Evolutionary conservation across 345 rosid genomes (phyloP).

Genomic region (Heritiera littoralis): DNA sequence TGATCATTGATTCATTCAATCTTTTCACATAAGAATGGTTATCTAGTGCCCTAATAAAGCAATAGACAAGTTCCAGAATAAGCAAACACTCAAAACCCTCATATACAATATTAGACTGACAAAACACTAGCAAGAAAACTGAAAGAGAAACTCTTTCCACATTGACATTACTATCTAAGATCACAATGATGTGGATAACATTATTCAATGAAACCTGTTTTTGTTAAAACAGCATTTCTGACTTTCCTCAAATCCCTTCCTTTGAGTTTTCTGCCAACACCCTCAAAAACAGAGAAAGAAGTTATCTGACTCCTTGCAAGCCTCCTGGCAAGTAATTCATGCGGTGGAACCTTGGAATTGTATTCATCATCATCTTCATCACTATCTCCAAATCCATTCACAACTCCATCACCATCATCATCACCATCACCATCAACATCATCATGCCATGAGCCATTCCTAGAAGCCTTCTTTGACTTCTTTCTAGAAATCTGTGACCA

Average conservation of each 20-base stretch:
- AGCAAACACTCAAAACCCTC: neutral
- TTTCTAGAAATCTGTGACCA: constrained; percentile 56
- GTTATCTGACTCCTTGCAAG: constrained; percentile 63
- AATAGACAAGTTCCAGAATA: neutral
- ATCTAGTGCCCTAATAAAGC: neutral
- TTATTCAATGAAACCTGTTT: constrained; percentile 82
- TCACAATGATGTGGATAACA: constrained; percentile 3
- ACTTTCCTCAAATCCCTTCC: constrained; percentile 81
- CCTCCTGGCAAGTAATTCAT: constrained; percentile 66
- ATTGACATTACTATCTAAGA: constrained; percentile 1
- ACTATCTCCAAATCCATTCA: too few species aligned
- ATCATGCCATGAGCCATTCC: constrained; percentile 19
- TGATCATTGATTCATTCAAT: constrained; percentile 18
- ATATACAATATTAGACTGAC: constrained; percentile 10
- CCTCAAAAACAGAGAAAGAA: constrained; percentile 76
- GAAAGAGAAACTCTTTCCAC: too few species aligned
- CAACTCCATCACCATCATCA: neutral
- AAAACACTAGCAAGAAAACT: neutral
- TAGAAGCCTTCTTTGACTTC: constrained; percentile 38
- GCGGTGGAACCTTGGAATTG: constrained; percentile 56
- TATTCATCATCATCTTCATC: constrained; percentile 28
- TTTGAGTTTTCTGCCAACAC: constrained; percentile 79
- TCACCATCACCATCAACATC: neutral
- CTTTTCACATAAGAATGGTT: constrained; percentile 15
- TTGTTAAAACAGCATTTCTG: constrained; percentile 72